Percentiles rank a stretch among this genome's conserved stretches.
These are phyloP conservation scores for Colletotrichum agaves DNA, from an alignment of 2,329 filamentous ascomycete genomes.

Conservation along the genomic window DNA sequence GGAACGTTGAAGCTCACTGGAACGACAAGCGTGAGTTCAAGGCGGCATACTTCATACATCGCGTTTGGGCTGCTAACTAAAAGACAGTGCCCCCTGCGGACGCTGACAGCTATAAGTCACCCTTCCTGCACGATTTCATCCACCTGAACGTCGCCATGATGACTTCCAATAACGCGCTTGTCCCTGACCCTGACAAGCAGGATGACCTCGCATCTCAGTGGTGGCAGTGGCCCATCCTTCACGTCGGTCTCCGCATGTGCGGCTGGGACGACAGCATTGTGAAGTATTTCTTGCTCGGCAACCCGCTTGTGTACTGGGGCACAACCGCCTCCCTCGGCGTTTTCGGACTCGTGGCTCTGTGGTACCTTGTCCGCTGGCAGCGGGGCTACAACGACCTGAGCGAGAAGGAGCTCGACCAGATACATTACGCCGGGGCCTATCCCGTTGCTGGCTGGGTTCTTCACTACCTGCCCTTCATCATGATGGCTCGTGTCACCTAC, in stretches of 20 bases:
- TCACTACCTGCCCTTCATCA: constrained; percentile 94
- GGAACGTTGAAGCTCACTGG: constrained; percentile 96
- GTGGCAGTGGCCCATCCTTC: constrained; percentile 98
- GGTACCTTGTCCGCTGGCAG: constrained; percentile 96
- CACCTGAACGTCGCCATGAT: constrained; percentile 99
- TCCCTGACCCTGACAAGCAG: constrained; percentile 98
- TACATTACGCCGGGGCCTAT: constrained; percentile 94
- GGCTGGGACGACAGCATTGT: constrained; percentile 95
- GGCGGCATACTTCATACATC: too few relatives aligned
- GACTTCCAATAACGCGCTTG: constrained; percentile 98
- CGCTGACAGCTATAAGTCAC: constrained; percentile 92
- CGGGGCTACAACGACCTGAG: constrained; percentile 89
- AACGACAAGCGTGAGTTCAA: constrained; percentile 86
- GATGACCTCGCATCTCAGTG: constrained; percentile 96
- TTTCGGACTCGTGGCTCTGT: constrained; percentile 77
- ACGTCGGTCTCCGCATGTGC: constrained; percentile 98
- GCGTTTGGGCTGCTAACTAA: constrained; percentile 45
- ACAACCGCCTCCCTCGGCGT: constrained; percentile 82
- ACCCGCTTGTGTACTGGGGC: constrained; percentile 96
- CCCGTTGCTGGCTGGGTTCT: constrained; percentile 94
- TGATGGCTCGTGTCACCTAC: constrained; percentile 99
- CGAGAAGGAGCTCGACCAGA: constrained; percentile 85
- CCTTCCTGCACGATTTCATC: constrained; percentile 97
- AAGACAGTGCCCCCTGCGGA: constrained; percentile 82
- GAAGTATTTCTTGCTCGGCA: constrained; percentile 98